phyloP scores from a whole-genome alignment of 306 rosid species.

The Lathyrus oleraceus region DNA sequence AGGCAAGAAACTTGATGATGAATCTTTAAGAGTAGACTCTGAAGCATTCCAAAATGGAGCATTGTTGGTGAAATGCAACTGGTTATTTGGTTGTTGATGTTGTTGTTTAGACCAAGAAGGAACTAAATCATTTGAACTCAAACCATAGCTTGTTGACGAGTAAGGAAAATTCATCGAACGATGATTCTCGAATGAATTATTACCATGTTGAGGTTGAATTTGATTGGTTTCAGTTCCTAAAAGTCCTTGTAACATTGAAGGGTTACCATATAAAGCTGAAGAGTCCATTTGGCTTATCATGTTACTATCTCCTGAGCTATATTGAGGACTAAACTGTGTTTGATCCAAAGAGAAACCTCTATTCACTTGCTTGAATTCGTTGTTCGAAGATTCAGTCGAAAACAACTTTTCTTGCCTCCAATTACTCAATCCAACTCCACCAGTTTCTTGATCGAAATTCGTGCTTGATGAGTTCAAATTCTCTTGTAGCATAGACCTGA shows the following conservation, averaged over 20 bases:
- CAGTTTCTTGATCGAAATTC: constrained; percentile 60
- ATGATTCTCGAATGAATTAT: constrained; percentile 46
- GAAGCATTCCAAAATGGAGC: constrained; percentile 92
- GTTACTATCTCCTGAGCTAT: constrained; percentile 74
- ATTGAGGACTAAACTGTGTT: constrained; percentile 74
- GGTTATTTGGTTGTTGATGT: constrained; percentile 48
- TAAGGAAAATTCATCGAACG: constrained; percentile 45
- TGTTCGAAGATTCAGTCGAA: constrained; percentile 47
- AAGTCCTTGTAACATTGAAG: constrained; percentile 79
- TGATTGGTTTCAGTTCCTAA: constrained; percentile 43
- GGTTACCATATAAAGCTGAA: constrained; percentile 50
- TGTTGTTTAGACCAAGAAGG: constrained; percentile 64
- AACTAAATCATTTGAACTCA: constrained; percentile 52
- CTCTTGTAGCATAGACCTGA: constrained; percentile 77
- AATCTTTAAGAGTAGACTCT: constrained; percentile 64
- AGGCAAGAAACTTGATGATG: constrained; percentile 61
- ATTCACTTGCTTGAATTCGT: constrained; percentile 43
- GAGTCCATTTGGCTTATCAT: constrained; percentile 66
- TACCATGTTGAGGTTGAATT: constrained; percentile 47
- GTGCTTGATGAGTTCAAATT: constrained; percentile 53
- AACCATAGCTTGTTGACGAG: constrained; percentile 49
- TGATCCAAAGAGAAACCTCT: constrained; percentile 83
- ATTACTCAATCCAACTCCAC: constrained; percentile 35
- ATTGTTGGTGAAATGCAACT: constrained; percentile 79
- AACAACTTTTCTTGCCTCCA: constrained; percentile 75